Percentiles rank a stretch among this genome's conserved stretches.
Conservation (phyloP, 768 basidiomycete species). For the Mrakia frigida region DNA sequence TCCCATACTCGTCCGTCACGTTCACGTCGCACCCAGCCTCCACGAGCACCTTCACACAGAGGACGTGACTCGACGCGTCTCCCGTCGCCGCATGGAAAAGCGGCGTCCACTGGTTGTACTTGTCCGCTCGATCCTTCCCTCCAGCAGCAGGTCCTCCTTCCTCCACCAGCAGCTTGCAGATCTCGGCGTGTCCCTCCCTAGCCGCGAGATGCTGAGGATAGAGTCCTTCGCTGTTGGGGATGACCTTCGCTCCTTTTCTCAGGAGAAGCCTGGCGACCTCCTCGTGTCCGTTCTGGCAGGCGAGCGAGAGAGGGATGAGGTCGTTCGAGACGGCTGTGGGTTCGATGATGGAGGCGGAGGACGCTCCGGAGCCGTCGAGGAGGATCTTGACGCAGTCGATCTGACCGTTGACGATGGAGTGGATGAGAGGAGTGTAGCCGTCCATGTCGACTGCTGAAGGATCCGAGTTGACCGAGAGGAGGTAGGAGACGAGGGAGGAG, state of each 20-base stretch:
- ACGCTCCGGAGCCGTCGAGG: slow-evolving; percentile 42
- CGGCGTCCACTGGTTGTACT: slow-evolving; percentile 98
- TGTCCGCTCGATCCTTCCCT: slow-evolving; percentile 81
- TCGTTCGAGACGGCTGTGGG: slow-evolving; percentile 58
- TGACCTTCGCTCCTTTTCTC: slow-evolving; percentile 65
- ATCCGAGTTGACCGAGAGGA: slow-evolving; percentile 61
- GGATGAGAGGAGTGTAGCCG: slow-evolving; percentile 88
- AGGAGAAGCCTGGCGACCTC: slow-evolving; percentile 75
- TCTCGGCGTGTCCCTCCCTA: slow-evolving; percentile 78
- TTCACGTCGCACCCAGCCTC: slow-evolving; percentile 72
- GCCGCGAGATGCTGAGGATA: slow-evolving; percentile 96
- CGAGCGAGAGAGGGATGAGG: slow-evolving; percentile 79
- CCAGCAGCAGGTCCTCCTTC: slow-evolving; percentile 50
- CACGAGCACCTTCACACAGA: slow-evolving; percentile 71
- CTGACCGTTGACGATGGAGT: slow-evolving; percentile 81
- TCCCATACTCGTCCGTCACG: slow-evolving; percentile 73
- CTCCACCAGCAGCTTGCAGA: slow-evolving; percentile 67
- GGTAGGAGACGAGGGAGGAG: slow-evolving; percentile 62
- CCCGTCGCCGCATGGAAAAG: slow-evolving; percentile 82
- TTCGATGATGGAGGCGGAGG: slow-evolving; percentile 42
- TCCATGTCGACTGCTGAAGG: slow-evolving; percentile 78
- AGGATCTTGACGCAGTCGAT: slow-evolving; percentile 78
- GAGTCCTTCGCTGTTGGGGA: slow-evolving; percentile 90
- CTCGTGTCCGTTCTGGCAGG: slow-evolving; percentile 81
- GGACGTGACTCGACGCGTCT: slow-evolving; percentile 59